Conservation (phyloP, 225 moss, liverwort and hornwort genomes). For the Thuidium tamariscinum region DNA sequence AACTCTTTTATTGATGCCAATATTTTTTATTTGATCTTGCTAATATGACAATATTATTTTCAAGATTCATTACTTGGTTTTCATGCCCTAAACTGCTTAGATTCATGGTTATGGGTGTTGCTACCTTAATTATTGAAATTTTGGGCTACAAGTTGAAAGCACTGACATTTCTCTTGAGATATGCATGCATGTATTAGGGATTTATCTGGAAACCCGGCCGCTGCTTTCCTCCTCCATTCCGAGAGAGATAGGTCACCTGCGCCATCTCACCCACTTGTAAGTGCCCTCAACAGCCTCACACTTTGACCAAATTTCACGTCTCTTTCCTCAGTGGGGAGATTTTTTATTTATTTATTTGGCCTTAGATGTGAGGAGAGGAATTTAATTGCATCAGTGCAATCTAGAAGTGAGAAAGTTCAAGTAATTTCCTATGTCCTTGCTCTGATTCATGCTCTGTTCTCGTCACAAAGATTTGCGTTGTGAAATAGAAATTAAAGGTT, state of each 20-base stretch:
- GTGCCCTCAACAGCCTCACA: not conserved
- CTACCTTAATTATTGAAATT: not conserved
- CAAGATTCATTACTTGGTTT: no score
- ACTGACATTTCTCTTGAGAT: not conserved
- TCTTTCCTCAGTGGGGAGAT: not conserved
- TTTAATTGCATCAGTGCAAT: not conserved
- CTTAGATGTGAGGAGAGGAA: not conserved
- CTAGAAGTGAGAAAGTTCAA: not conserved
- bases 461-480: not conserved
- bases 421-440: not conserved
- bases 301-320: not conserved
- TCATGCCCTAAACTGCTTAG: no score
- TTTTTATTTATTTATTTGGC: no score
- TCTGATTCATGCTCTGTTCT: not conserved
- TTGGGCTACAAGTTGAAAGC: not conserved
- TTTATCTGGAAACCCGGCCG: not conserved
- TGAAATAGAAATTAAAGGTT: not conserved
- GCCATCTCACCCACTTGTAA: conserved; percentile 5
- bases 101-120: no score
- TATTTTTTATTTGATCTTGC: no score
- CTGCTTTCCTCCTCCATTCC: not conserved
- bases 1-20: no score
- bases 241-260: not conserved
- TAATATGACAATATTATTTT: no score
- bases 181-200: not conserved